Conservation (phyloP, 2,329 filamentous ascomycete species). For the Bipolaris bicolor region DNA sequence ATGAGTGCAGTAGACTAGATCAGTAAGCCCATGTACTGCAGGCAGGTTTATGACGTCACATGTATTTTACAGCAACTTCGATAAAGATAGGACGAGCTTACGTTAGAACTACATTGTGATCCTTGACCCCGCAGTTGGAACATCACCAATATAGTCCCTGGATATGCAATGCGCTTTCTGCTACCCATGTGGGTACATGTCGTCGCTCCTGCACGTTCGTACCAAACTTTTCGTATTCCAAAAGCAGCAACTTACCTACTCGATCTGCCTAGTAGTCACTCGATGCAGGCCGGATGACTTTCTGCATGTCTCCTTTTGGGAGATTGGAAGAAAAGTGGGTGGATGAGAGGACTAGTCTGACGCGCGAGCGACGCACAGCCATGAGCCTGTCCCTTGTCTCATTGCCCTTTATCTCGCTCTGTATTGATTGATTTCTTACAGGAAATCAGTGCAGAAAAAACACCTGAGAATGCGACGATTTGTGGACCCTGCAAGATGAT, state of each 20-base stretch:
- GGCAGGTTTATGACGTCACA: constrained; percentile 3
- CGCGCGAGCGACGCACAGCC: background rate
- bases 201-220: background rate
- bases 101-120: background rate
- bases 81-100: background rate
- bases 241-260: background rate
- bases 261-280: background rate
- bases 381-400: background rate
- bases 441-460: background rate
- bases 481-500: too few species aligned
- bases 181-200: too few species aligned
- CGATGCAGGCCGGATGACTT: background rate
- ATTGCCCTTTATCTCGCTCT: background rate
- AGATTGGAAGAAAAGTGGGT: background rate
- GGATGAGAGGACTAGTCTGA: background rate
- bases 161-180: background rate
- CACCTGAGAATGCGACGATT: background rate
- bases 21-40: background rate
- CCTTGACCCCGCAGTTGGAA: background rate
- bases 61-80: background rate
- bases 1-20: background rate
- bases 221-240: background rate
- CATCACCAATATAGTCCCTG: background rate
- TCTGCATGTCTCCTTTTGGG: background rate
- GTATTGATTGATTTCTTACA: background rate